phyloP scores from a whole-genome alignment of 345 rosid species.

The Citrus sp. region DNA sequence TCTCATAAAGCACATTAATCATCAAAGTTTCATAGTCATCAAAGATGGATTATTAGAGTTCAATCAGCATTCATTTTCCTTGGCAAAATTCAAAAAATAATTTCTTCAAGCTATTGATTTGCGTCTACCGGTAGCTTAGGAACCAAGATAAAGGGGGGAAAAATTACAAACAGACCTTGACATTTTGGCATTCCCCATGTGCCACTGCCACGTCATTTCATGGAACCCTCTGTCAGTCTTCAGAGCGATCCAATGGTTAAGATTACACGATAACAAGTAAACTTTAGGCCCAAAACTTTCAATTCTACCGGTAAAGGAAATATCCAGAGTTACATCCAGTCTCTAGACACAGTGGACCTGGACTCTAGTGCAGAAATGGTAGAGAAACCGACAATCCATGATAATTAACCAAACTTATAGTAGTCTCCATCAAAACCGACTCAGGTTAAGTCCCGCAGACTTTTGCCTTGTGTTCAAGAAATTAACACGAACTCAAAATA shows the following conservation, averaged over 20 bases:
- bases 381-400: neutral
- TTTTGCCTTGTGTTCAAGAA: neutral
- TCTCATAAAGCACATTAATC: neutral
- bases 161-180: no score
- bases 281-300: neutral
- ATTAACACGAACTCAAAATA: neutral
- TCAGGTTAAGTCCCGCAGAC: neutral
- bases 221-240: neutral
- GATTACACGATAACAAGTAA: neutral
- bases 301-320: neutral
- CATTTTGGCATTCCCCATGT: neutral
- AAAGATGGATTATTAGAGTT: neutral
- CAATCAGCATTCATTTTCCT: no score
- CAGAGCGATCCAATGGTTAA: neutral
- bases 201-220: neutral
- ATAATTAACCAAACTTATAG: neutral
- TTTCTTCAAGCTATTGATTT: no score
- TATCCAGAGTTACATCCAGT: neutral
- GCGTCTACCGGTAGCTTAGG: no score
- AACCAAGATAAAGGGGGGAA: neutral
- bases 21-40: neutral
- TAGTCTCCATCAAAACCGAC: neutral
- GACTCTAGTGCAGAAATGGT: neutral
- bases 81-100: neutral
- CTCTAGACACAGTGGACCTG: neutral